Percentiles rank a stretch among this genome's conserved stretches.
Evolutionary conservation across 129 eudicot species (phyloP).

Genomic region (Pseudognaphalium luteoalbum): DNA sequence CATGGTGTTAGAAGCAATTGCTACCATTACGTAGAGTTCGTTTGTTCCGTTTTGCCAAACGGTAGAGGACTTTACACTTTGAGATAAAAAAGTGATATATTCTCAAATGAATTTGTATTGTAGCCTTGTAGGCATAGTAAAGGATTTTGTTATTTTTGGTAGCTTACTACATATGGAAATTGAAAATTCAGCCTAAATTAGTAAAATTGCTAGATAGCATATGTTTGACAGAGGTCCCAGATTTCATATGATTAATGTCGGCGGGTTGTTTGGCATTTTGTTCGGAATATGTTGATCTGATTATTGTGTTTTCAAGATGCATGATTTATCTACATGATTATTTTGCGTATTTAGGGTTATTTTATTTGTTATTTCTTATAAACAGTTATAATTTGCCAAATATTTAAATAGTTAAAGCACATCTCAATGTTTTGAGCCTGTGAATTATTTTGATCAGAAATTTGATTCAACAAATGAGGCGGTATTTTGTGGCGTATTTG

Average conservation of each 20-base stretch:
- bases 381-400: too few relatives aligned
- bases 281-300: background rate
- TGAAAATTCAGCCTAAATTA: background rate
- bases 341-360: too few relatives aligned
- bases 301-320: too few relatives aligned
- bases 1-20: background rate
- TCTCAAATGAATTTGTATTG: background rate
- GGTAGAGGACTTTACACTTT: background rate
- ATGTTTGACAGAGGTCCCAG: background rate
- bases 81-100: background rate
- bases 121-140: background rate
- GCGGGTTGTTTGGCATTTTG: background rate
- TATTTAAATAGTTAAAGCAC: background rate
- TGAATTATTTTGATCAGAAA: conserved; percentile 61
- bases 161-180: background rate
- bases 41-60: too few relatives aligned
- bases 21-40: too few relatives aligned
- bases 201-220: background rate
- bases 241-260: background rate
- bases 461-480: conserved; percentile 63
- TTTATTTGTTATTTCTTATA: too few relatives aligned
- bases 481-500: conserved; percentile 93
- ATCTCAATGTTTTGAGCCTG: conserved; percentile 28
- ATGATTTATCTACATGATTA: too few relatives aligned
- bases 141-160: background rate